Base-by-base conservation (phyloP, 805 yeast species). In the Saturnispora dispora region DNA sequence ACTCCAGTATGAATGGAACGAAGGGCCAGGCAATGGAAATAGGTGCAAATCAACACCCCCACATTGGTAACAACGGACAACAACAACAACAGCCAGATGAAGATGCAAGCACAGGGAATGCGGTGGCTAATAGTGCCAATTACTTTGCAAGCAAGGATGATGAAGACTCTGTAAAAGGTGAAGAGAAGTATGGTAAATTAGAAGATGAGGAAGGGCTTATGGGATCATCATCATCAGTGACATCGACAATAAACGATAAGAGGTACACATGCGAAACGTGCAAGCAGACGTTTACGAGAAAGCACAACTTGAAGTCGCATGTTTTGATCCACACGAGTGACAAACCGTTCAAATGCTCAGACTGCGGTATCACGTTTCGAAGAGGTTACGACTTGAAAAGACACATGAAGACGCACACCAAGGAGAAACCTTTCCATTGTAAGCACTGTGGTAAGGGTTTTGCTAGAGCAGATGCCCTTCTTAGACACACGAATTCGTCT, bases 331-430 rank as follows among this genome's bases (percentile, higher is more conserved):
- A 85, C 63, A 74, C 87, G 15, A 72, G 75, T 47, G 74, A 72
- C 55, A 82, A 78, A 61, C 88, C 89, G 2, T 85, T 75, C 64
- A 64, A 69, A 23, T 86, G 95, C 64, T 55, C 74, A 11, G 73
- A 75, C 28, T 86, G 95, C 60, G 68, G 73, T 48, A 70, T 77
- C 45, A 76, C 72, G 56, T 86, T 87, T 64, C 74, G 93, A 53
- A 72, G 95, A 45, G 74, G 79, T 30, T 90, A 85, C 63, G 95
- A 87, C 63, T 71, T 87, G 59, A 84, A 81, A 60, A 73, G 95
- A 49, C 95, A 86, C 60, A 78, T 77, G 52, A 83, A 83, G 64
- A 71, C 83, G 35, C 95, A 86, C 61, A 77, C 88, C 0, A 91
- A 91, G 22, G 88, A 80, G 56, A 81, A 77, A 62, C 90, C 91